phyloP scores from a whole-genome alignment of 2,329 filamentous ascomycete genomes.

The Ceratocystis alfenasii region DNA sequence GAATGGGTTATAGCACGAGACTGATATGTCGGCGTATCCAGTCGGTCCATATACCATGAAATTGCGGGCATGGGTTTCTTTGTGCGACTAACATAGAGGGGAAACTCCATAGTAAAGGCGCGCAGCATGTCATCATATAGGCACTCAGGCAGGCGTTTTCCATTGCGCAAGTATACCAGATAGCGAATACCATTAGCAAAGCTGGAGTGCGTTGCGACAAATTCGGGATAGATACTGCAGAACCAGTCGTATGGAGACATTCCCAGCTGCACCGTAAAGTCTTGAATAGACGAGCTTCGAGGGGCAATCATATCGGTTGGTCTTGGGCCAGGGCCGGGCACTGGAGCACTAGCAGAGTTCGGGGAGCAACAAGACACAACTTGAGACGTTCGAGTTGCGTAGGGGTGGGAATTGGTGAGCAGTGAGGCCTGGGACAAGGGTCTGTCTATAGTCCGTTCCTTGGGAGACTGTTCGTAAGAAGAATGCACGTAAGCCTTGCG shows the following conservation, averaged over 20 bases:
- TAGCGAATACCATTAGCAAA: conserved; percentile 38
- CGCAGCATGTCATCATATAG: conserved; percentile 44
- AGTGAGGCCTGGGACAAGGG: background rate
- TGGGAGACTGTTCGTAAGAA: background rate
- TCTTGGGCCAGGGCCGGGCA: background rate
- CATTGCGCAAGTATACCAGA: conserved; percentile 32
- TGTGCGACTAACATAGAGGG: conserved; percentile 31
- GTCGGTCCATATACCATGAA: conserved; percentile 33
- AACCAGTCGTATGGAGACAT: conserved; percentile 32
- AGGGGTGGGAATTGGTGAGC: background rate
- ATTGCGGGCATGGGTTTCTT: conserved; percentile 30
- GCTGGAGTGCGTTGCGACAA: conserved; percentile 30
- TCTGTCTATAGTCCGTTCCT: background rate
- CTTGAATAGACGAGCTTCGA: background rate
- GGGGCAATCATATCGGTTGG: background rate
- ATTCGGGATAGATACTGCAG: conserved; percentile 34
- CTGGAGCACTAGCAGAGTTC: background rate
- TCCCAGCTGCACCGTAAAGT: conserved; percentile 3
- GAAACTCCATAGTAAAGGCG: conserved; percentile 34
- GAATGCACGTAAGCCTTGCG: background rate
- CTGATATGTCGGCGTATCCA: conserved; percentile 27
- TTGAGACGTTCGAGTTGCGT: background rate
- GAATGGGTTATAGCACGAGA: conserved; percentile 29
- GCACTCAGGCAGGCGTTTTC: conserved; percentile 31
- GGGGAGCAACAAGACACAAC: background rate